Evolutionary conservation across 2,329 filamentous ascomycete genomes (phyloP).

Genomic region (Colletotrichum melonis): DNA sequence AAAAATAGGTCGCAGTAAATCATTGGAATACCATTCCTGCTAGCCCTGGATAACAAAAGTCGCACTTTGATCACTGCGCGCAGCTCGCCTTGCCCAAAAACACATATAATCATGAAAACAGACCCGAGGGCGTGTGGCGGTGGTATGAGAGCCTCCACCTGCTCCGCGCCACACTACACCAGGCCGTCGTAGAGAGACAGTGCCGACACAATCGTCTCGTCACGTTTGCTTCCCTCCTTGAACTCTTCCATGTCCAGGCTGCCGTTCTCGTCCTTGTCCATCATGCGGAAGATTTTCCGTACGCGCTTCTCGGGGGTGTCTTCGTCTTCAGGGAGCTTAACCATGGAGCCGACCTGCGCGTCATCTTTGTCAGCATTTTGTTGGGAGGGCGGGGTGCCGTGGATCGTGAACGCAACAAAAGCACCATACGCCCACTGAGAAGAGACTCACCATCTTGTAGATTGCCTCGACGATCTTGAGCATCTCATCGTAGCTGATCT

Average conservation of each 20-base stretch:
- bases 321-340: conserved; percentile 97
- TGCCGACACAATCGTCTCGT: conserved; percentile 98
- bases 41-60: conserved; percentile 27
- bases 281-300: conserved; percentile 98
- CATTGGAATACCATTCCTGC: conserved; percentile 26
- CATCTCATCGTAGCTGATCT: conserved; percentile 99
- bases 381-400: not conserved
- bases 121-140: not conserved
- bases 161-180: conserved; percentile 66
- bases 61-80: conserved; percentile 23
- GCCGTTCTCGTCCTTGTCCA: conserved; percentile 99
- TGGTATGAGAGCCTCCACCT: not conserved
- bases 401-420: not conserved
- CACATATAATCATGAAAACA: conserved; percentile 9
- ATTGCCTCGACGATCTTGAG: conserved; percentile 98
- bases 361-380: conserved; percentile 3
- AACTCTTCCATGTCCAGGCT: conserved; percentile 97
- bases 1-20: conserved; percentile 1
- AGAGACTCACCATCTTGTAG: conserved; percentile 90
- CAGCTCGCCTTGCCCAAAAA: conserved; percentile 26
- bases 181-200: conserved; percentile 96
- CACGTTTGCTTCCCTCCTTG: conserved; percentile 98
- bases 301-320: conserved; percentile 99
- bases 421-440: not conserved
- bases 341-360: conserved; percentile 93